A percentile compares a stretch with the other conserved stretches of the same genome.
phyloP scores from a whole-genome alignment of 2,329 filamentous ascomycete species.

The Mycosphaerelloides madeirae region DNA sequence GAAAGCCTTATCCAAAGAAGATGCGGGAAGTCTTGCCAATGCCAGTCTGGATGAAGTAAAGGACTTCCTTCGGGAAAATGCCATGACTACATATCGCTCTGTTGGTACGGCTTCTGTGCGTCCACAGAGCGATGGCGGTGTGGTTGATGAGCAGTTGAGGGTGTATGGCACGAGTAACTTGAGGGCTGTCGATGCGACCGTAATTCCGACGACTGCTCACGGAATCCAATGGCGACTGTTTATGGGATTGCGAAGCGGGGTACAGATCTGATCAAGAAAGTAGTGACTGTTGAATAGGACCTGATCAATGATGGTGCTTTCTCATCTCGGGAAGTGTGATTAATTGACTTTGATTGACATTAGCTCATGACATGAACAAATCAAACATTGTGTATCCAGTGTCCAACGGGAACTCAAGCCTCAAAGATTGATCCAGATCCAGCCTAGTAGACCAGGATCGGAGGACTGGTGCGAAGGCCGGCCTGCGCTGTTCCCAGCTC shows the following conservation, averaged over 20 bases:
- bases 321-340: no score
- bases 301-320: no score
- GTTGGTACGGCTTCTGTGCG: conserved; percentile 36
- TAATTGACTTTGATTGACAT: no score
- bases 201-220: conserved; percentile 39
- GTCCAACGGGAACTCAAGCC: no score
- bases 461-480: no score
- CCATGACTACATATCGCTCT: conserved; percentile 40
- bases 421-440: no score
- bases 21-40: conserved; percentile 25
- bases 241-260: conserved; percentile 40
- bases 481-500: no score
- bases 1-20: conserved; percentile 41
- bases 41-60: conserved; percentile 37
- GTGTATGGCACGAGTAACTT: conserved; percentile 37
- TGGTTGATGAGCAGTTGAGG: conserved; percentile 36
- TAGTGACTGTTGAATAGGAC: no score
- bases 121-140: conserved; percentile 33
- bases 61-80: conserved; percentile 37
- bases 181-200: conserved; percentile 42
- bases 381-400: no score
- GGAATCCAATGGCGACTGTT: conserved; percentile 47
- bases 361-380: no score
- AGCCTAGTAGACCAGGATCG: no score
- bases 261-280: conserved; percentile 36